Percentiles rank a stretch among this genome's conserved stretches.
Conservation (phyloP, 1,139 yeast species). For the Starmera stellimalicola region DNA sequence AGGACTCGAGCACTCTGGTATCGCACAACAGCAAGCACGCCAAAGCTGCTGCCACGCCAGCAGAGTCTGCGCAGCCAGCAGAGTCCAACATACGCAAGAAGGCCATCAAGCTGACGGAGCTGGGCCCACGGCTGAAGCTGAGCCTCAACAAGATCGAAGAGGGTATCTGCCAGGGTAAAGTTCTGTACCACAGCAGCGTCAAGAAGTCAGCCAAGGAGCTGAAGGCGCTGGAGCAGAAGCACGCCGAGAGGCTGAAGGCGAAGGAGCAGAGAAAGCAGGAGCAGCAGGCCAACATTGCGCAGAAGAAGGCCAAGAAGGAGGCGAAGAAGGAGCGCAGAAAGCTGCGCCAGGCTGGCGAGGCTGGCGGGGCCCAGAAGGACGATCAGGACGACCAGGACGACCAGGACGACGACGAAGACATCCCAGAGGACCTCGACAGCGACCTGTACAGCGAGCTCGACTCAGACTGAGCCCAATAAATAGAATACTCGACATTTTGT, state of each 20-base stretch:
- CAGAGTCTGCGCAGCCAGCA: slow-evolving; percentile 12
- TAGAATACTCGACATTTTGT: no score
- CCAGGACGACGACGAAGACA: slow-evolving; percentile 9
- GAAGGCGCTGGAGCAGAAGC: slow-evolving; percentile 55
- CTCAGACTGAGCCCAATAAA: no score
- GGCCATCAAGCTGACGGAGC: slow-evolving; percentile 86
- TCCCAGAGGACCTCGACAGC: slow-evolving; percentile 16
- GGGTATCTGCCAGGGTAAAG: slow-evolving; percentile 80
- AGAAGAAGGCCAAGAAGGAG: slow-evolving; percentile 65
- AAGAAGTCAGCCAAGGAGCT: slow-evolving; percentile 55
- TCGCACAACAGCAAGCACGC: slow-evolving; percentile 12
- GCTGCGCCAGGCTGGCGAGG: slow-evolving; percentile 40
- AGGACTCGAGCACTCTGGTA: slow-evolving; percentile 18
- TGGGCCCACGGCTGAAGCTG: slow-evolving; percentile 85
- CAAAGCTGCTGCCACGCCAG: slow-evolving; percentile 8
- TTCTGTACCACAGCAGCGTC: slow-evolving; percentile 68
- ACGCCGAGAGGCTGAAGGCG: slow-evolving; percentile 48
- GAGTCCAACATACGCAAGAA: slow-evolving; percentile 45
- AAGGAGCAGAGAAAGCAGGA: slow-evolving; percentile 67
- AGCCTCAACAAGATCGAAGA: slow-evolving; percentile 83
- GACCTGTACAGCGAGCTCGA: slow-evolving; percentile 15
- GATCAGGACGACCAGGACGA: slow-evolving; percentile 16
- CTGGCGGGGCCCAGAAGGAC: slow-evolving; percentile 20
- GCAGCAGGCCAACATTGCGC: slow-evolving; percentile 72
- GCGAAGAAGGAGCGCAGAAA: slow-evolving; percentile 67